Evolutionary conservation across 1,139 yeast genomes (phyloP), one percentile per base, ranked within the genome.

Genomic region (Lodderomyces beijingensis): DNA sequence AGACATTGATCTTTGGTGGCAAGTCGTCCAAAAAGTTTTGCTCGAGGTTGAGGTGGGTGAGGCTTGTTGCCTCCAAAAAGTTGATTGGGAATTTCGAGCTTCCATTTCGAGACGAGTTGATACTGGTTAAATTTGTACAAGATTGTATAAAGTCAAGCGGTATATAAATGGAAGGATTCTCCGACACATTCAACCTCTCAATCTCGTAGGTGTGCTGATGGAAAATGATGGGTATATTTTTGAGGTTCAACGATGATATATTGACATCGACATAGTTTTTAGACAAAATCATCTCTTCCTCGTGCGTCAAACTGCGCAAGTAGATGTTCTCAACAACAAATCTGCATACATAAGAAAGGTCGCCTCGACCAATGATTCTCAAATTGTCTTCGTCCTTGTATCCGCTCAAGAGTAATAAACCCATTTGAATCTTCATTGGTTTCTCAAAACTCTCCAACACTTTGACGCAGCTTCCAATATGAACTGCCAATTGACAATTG

Each of bases 141-240:
- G 86, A 77, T 51, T 87, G 95, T 45, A 88, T 79, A 51, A 88
- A 88, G 53, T 88, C 96, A 37, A 78, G 61, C 0, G 96, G 95
- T 21, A 89, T 65, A 38, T 79, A 77, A 34, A 89, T 81, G 15
- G 94, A 82, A 5, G 96, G 95, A 53, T 89, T 89, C 42, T 84
- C 79, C 1, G 94, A 84, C 11, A 87, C 89, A 53, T 89, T 91
- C 42, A 89, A 67, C 44, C 80, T 73, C 45, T 82, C 87, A 38
- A 89, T 85, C 44, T 86, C 93, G 37, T 81, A 74, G 1, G 95
- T 85, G 43, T 80, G 87, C 44, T 79, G 85, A 49, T 82, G 89
- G 47, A 88, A 77, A 26, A 82, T 72, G 35, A 86, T 83, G 0
- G 96, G 96, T 11, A 89, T 83, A 19, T 87, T 86, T 42, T 86